These are phyloP conservation scores for Coelastrella sp. DNA, from an alignment of 139 green algal genomes.

Conservation along the genomic window DNA sequence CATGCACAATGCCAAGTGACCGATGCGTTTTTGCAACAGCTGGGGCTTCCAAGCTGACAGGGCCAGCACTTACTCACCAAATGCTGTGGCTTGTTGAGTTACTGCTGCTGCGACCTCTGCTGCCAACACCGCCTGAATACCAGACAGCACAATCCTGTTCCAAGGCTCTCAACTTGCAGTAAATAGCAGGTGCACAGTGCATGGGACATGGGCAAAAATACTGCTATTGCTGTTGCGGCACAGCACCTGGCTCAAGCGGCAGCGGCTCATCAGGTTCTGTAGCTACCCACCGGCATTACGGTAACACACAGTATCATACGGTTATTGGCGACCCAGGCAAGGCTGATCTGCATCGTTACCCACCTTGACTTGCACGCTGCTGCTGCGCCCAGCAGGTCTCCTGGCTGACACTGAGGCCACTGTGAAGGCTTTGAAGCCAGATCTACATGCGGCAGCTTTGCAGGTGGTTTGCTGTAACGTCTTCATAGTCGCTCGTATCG, in stretches of 20 bases:
- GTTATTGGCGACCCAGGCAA: too few species aligned
- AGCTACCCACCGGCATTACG: too few species aligned
- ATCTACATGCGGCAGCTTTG: neutral
- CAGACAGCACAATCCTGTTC: neutral
- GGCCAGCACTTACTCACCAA: neutral
- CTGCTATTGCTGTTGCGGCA: too few species aligned
- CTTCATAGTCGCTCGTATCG: neutral
- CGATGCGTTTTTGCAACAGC: too few species aligned
- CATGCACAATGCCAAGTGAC: too few species aligned
- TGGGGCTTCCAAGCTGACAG: too few species aligned
- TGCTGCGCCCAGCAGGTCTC: neutral
- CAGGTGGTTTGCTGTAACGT: neutral
- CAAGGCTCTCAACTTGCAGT: too few species aligned
- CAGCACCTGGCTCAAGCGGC: too few species aligned
- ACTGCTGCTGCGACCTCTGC: constrained; percentile 34
- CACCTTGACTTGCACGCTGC: constrained; percentile 34
- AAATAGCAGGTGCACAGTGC: too few species aligned
- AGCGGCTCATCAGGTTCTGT: too few species aligned
- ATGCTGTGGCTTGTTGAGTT: constrained; percentile 48
- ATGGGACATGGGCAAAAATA: too few species aligned
- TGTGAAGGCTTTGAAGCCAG: neutral
- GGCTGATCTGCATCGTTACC: neutral
- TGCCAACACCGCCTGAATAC: constrained; percentile 11
- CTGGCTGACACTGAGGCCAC: neutral
- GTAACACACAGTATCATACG: too few species aligned